A percentile compares a stretch with the other conserved stretches of the same genome.
Evolutionary conservation across 257 asterid species (phyloP).

Genomic region (Solanum chiquidenum): DNA sequence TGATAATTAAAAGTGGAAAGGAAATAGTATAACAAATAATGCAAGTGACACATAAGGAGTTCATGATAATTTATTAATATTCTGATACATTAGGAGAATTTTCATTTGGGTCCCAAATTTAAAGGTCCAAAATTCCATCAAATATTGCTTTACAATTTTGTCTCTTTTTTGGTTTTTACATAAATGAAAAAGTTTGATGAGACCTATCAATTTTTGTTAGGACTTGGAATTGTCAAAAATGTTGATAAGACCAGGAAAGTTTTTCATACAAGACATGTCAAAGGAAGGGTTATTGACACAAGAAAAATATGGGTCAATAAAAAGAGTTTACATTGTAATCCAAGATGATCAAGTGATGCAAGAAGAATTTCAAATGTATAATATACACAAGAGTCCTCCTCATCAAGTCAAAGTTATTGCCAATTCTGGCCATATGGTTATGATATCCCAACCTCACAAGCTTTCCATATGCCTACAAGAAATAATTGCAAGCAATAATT

Average conservation of each 20-base stretch:
- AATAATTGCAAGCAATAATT: background rate
- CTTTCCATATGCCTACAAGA: conserved; percentile 20
- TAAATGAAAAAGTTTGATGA: background rate
- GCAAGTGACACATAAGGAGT: background rate
- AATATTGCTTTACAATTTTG: background rate
- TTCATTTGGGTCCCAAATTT: background rate
- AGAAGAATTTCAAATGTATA: conserved; percentile 40
- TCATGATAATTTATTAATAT: background rate
- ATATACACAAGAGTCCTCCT: conserved; percentile 30
- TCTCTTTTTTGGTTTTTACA: background rate
- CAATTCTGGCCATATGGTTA: conserved; percentile 48
- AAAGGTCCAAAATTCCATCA: no score
- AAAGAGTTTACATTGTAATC: conserved; percentile 32
- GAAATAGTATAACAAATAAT: background rate
- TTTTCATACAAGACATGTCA: conserved; percentile 29
- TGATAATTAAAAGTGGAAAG: no score
- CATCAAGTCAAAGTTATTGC: conserved; percentile 23
- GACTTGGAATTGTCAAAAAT: conserved; percentile 49
- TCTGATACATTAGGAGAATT: background rate
- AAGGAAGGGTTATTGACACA: conserved; percentile 19
- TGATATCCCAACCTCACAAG: conserved; percentile 30
- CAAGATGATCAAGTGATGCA: conserved; percentile 32
- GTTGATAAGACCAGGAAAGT: conserved; percentile 27
- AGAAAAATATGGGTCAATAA: conserved; percentile 38
- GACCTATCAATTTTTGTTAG: background rate